Evolutionary conservation across 352 stramenopile species (phyloP).

Genomic region (Thalassiosira exigua): DNA sequence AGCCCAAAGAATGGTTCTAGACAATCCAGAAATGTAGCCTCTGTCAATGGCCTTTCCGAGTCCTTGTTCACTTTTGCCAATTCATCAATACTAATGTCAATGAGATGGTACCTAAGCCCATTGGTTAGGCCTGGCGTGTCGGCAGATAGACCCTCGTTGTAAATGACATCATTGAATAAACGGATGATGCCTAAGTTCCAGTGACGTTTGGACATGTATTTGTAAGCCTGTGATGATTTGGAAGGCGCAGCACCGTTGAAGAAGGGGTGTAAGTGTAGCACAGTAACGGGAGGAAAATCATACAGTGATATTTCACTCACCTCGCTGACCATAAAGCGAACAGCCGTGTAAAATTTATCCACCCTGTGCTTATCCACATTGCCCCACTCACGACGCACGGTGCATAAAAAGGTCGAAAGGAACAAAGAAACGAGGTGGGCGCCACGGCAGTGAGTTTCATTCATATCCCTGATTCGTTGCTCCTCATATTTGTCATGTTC

Average conservation of each 20-base stretch:
- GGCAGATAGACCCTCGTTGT: conserved; percentile 75
- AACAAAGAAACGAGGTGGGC: conserved; percentile 74
- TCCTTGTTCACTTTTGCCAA: conserved; percentile 74
- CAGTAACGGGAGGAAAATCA: no score
- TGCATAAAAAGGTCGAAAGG: conserved; percentile 80
- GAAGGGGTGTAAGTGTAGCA: no score
- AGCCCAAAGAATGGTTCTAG: conserved; percentile 84
- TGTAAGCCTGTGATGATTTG: conserved; percentile 77
- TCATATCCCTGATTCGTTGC: conserved; percentile 34
- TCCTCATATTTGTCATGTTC: conserved; percentile 51
- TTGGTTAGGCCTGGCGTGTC: conserved; percentile 68
- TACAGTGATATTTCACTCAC: conserved; percentile 33
- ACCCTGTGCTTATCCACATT: conserved; percentile 86
- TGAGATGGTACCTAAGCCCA: conserved; percentile 82
- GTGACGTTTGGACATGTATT: conserved; percentile 82
- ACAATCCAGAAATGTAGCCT: conserved; percentile 81
- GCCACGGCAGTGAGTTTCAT: conserved; percentile 71
- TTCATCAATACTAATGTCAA: conserved; percentile 83
- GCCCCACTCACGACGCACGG: conserved; percentile 79
- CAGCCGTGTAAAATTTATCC: conserved; percentile 86
- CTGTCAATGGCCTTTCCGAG: conserved; percentile 66
- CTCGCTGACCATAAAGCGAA: conserved; percentile 77
- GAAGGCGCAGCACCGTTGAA: no score
- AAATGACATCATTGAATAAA: conserved; percentile 85
- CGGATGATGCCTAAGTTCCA: conserved; percentile 84